A percentile compares a stretch with the other conserved stretches of the same genome.
These are phyloP conservation scores for Calocera viscosa DNA, from an alignment of 768 basidiomycete genomes.

Conservation along the genomic window DNA sequence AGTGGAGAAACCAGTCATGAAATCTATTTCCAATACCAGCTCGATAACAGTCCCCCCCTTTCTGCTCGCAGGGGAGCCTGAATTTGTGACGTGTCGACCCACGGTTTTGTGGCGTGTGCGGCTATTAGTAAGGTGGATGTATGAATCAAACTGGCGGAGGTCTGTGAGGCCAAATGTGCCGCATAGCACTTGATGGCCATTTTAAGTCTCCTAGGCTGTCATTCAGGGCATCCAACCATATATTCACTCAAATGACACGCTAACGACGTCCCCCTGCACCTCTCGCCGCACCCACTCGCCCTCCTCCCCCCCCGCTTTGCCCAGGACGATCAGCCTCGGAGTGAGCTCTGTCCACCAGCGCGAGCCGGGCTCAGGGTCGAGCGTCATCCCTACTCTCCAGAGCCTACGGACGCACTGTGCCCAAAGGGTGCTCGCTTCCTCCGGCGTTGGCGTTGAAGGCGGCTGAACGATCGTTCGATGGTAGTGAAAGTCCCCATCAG, in stretches of 20 bases:
- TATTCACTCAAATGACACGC: background rate
- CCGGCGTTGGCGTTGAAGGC: slow-evolving; percentile 2
- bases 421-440: slow-evolving; percentile 29
- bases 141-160: too few species aligned
- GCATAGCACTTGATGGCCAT: too few species aligned
- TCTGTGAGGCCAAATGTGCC: too few species aligned
- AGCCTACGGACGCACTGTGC: slow-evolving; percentile 42
- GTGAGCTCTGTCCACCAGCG: slow-evolving; percentile 44
- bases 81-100: too few species aligned
- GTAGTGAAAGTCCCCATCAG: background rate
- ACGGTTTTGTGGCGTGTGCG: too few species aligned
- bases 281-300: slow-evolving; percentile 48
- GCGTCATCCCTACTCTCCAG: slow-evolving; percentile 42
- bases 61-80: too few species aligned
- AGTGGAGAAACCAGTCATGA: too few species aligned
- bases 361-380: slow-evolving; percentile 8
- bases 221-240: too few species aligned
- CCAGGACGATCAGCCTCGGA: slow-evolving; percentile 38
- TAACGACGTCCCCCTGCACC: slow-evolving; percentile 18
- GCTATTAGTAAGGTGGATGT: too few species aligned
- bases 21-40: too few species aligned
- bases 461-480: background rate
- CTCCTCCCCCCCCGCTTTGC: slow-evolving; percentile 27
- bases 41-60: too few species aligned
- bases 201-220: too few species aligned